phyloP scores from a whole-genome alignment of 108 stramenopile species.

The Pseudonitzschia pungens region DNA sequence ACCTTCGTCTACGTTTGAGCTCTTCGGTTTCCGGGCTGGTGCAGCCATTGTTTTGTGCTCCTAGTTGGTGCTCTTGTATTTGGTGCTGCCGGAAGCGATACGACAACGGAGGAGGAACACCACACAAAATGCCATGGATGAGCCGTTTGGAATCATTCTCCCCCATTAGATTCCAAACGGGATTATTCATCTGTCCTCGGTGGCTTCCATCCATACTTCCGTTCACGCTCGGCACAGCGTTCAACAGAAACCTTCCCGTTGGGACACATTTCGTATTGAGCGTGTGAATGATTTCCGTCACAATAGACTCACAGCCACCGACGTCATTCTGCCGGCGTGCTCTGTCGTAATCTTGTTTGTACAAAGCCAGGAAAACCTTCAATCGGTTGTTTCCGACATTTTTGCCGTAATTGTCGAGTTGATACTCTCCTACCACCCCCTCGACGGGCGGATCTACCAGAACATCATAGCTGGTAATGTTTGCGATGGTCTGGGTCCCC shows the following conservation, averaged over 20 bases:
- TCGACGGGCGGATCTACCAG: slow-evolving; percentile 28
- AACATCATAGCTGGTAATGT: slow-evolving; percentile 35
- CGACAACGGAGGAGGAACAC: neutral
- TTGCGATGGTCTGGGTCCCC: neutral
- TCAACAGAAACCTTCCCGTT: slow-evolving; percentile 30
- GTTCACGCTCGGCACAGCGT: neutral
- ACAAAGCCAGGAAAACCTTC: slow-evolving; percentile 26
- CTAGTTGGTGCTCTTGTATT: slow-evolving; percentile 1
- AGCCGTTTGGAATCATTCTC: neutral
- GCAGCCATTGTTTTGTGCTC: neutral
- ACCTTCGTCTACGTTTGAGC: slow-evolving; percentile 22
- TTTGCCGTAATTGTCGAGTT: slow-evolving; percentile 19
- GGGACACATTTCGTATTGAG: slow-evolving; percentile 28
- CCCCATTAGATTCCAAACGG: slow-evolving; percentile 5
- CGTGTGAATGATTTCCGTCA: slow-evolving; percentile 15
- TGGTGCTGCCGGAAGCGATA: slow-evolving; percentile 2
- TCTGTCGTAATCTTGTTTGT: slow-evolving; percentile 17
- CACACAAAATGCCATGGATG: neutral
- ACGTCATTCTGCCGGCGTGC: slow-evolving; percentile 2
- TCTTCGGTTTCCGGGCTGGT: neutral
- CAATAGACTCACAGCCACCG: slow-evolving; percentile 18
- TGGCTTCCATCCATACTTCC: neutral
- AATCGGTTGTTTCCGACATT: slow-evolving; percentile 38
- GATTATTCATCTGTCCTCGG: neutral
- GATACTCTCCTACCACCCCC: slow-evolving; percentile 12